Evolutionary conservation across 2,329 filamentous ascomycete species (phyloP).

Genomic region (Emergomyces pasteurianus): DNA sequence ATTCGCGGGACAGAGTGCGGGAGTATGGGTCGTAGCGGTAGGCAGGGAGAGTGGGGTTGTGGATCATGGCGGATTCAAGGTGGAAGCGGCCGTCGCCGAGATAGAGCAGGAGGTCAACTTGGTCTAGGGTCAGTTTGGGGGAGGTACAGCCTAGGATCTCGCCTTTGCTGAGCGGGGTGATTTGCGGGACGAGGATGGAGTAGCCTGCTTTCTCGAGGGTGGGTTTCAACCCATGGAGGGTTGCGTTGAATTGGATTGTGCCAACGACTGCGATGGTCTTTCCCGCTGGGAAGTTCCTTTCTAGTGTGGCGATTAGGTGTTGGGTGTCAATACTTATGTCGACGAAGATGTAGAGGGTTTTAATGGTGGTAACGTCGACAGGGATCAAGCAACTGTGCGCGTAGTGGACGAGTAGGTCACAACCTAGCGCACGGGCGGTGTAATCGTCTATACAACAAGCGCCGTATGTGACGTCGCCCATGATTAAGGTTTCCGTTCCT

Average conservation of each 20-base stretch:
- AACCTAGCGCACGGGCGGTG: slow-evolving; percentile 84
- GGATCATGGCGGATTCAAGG: slow-evolving; percentile 97
- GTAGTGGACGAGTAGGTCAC: slow-evolving; percentile 90
- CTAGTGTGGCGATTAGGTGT: slow-evolving; percentile 75
- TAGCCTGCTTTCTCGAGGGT: slow-evolving; percentile 75
- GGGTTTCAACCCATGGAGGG: slow-evolving; percentile 72
- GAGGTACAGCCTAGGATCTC: slow-evolving; percentile 98
- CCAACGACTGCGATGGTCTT: slow-evolving; percentile 89
- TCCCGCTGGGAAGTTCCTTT: slow-evolving; percentile 72
- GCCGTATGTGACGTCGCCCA: slow-evolving; percentile 98
- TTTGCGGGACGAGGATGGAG: slow-evolving; percentile 77
- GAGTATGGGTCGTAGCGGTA: slow-evolving; percentile 98
- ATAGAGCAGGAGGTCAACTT: slow-evolving; percentile 70
- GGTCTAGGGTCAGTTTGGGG: slow-evolving; percentile 51
- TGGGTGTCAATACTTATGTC: slow-evolving; percentile 90
- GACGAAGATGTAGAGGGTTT: slow-evolving; percentile 95
- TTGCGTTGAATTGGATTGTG: slow-evolving; percentile 98
- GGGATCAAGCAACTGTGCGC: slow-evolving; percentile 94
- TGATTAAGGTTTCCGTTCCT: slow-evolving; percentile 84
- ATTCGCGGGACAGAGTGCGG: slow-evolving; percentile 77
- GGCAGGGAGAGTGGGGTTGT: slow-evolving; percentile 80
- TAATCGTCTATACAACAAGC: slow-evolving; percentile 99
- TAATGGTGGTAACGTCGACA: slow-evolving; percentile 91
- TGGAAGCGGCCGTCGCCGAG: slow-evolving; percentile 90
- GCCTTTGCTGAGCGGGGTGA: slow-evolving; percentile 81